phyloP scores from a whole-genome alignment of 2,329 filamentous ascomycete species.

The Pseudocercospora fijiensis region DNA sequence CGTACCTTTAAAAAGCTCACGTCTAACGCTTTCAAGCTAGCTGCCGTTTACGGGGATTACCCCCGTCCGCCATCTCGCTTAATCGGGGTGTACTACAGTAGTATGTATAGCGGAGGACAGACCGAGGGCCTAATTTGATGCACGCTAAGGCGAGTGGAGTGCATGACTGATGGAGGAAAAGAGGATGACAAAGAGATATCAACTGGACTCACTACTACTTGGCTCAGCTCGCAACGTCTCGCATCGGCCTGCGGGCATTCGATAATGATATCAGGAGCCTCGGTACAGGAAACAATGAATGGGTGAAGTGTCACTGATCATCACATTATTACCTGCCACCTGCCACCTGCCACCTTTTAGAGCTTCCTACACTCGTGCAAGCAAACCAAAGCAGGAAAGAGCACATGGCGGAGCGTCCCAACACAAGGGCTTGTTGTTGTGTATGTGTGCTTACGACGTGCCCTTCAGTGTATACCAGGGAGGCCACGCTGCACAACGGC shows the following conservation, averaged over 20 bases:
- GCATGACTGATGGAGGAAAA: neutral
- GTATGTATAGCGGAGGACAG: neutral
- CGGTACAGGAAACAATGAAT: neutral
- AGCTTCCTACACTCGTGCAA: neutral
- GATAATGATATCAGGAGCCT: neutral
- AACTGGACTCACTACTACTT: neutral
- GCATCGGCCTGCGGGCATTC: neutral
- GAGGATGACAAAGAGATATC: neutral
- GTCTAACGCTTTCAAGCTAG: too few relatives aligned
- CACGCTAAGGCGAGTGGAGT: neutral
- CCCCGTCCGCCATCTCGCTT: too few relatives aligned
- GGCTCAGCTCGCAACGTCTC: neutral
- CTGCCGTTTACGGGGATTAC: too few relatives aligned
- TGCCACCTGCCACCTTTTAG: neutral
- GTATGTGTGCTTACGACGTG: neutral
- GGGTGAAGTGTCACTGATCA: neutral
- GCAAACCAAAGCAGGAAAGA: neutral
- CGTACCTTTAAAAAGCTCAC: too few relatives aligned
- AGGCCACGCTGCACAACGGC: neutral
- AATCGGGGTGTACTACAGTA: too few relatives aligned
- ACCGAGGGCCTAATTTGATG: neutral
- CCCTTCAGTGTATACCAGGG: neutral
- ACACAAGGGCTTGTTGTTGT: neutral
- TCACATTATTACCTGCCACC: too few relatives aligned
- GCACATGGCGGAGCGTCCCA: neutral